A percentile compares a stretch with the other conserved stretches of the same genome.
phyloP scores from a whole-genome alignment of 306 rosid genomes.

The Urtica urens region DNA sequence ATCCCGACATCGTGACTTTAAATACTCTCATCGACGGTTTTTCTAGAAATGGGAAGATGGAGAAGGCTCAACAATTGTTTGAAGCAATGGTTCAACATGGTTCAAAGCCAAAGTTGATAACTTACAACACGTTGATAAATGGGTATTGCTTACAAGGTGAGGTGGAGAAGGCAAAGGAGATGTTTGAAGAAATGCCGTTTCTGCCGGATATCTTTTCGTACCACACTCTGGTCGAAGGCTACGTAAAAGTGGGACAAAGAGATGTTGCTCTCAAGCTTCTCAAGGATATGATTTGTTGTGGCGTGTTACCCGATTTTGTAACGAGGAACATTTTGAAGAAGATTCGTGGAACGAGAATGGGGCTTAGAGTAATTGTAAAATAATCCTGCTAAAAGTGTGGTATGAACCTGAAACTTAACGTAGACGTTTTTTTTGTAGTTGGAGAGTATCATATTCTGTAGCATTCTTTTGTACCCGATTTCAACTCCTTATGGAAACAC shows the following conservation, averaged over 20 bases:
- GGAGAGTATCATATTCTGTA: too few species aligned
- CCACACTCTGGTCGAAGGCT: constrained; percentile 19
- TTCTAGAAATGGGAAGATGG: neutral
- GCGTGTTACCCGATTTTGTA: constrained; percentile 17
- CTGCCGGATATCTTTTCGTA: constrained; percentile 20
- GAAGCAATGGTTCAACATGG: neutral
- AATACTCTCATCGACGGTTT: neutral
- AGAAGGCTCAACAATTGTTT: neutral
- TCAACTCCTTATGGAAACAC: too few species aligned
- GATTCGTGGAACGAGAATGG: too few species aligned
- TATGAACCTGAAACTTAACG: too few species aligned
- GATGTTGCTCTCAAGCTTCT: constrained; percentile 20
- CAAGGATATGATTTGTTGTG: constrained; percentile 20
- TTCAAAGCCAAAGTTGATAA: neutral
- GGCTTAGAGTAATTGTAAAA: too few species aligned
- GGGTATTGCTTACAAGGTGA: constrained; percentile 24
- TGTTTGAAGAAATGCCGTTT: constrained; percentile 21
- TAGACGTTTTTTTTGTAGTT: too few species aligned
- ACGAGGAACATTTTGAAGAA: neutral
- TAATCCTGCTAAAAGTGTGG: too few species aligned
- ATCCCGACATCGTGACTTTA: neutral
- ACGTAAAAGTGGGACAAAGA: constrained; percentile 16
- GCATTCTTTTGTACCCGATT: too few species aligned
- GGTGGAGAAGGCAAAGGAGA: constrained; percentile 20
- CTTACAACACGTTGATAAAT: constrained; percentile 14